Conservation (phyloP, 495 filamentous ascomycete genomes). For the Bombardia bombarda region DNA sequence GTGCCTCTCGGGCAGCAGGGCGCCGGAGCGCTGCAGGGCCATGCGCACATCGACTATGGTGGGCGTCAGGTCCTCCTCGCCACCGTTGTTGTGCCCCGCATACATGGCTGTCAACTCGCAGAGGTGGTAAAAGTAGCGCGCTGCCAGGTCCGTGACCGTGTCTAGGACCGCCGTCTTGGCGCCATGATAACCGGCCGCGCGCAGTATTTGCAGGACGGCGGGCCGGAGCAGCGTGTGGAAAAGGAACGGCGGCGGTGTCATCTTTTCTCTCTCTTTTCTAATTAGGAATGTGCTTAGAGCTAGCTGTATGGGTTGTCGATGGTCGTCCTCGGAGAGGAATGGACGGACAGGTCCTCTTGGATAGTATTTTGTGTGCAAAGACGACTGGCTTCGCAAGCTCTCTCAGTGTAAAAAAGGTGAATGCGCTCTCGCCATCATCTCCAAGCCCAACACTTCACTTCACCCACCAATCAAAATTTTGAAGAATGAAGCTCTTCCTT, state of each 20-base stretch:
- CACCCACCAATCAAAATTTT: no score
- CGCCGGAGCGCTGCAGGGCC: slow-evolving; percentile 69
- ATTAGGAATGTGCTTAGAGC: no score
- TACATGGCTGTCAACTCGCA: slow-evolving; percentile 54
- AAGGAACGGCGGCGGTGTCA: slow-evolving; percentile 41
- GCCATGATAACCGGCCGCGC: slow-evolving; percentile 75
- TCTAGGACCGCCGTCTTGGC: slow-evolving; percentile 71
- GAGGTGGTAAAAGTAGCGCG: slow-evolving; percentile 64
- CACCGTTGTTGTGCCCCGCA: slow-evolving; percentile 42
- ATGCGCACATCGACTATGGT: slow-evolving; percentile 71
- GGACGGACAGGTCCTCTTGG: no score
- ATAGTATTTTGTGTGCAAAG: no score
- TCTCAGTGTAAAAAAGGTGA: no score
- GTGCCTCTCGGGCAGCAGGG: slow-evolving; percentile 50
- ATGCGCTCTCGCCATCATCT: no score
- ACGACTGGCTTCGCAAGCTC: no score
- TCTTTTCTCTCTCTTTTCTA: slow-evolving; percentile 15
- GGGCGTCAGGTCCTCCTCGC: slow-evolving; percentile 22
- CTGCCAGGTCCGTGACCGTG: slow-evolving; percentile 65
- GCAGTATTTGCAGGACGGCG: slow-evolving; percentile 75
- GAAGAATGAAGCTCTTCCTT: no score
- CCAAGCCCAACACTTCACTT: no score
- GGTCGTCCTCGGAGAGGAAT: no score
- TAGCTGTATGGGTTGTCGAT: no score
- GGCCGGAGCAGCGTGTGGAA: slow-evolving; percentile 75